These are phyloP conservation scores for Gymnopus androsaceus DNA, from an alignment of 1,284 basidiomycete species.

Conservation along the genomic window DNA sequence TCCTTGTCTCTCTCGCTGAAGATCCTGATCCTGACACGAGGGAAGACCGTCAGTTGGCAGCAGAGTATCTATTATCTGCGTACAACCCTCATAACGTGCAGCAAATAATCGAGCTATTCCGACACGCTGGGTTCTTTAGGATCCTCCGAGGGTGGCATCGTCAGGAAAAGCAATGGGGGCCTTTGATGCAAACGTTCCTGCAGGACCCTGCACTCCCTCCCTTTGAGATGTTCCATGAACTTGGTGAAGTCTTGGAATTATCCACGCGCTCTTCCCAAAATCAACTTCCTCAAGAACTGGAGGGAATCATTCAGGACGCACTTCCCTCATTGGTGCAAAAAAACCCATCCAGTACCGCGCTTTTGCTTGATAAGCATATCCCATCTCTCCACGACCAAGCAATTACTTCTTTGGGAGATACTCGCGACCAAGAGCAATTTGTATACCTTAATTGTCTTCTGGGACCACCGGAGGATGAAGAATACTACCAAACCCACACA, in stretches of 20 bases:
- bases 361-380: constrained; percentile 71
- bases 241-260: constrained; percentile 63
- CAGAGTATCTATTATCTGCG: constrained; percentile 91
- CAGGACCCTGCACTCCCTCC: constrained; percentile 72
- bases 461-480: constrained; percentile 58
- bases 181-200: constrained; percentile 73
- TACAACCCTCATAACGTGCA: constrained; percentile 85
- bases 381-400: constrained; percentile 66
- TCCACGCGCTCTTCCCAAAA: constrained; percentile 49
- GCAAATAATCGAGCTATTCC: constrained; percentile 70
- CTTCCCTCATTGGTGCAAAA: constrained; percentile 66
- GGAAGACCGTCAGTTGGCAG: constrained; percentile 93
- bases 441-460: constrained; percentile 81
- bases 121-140: constrained; percentile 85
- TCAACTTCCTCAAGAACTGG: constrained; percentile 52
- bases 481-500: constrained; percentile 29
- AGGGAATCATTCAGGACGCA: constrained; percentile 51
- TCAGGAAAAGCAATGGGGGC: constrained; percentile 76
- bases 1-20: constrained; percentile 78
- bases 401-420: constrained; percentile 46
- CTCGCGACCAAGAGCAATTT: constrained; percentile 61
- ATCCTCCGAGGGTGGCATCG: constrained; percentile 84
- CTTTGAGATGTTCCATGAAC: constrained; percentile 61
- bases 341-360: constrained; percentile 69
- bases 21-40: constrained; percentile 75